Evolutionary conservation across 192 early-diverging fungal species (phyloP).

Genomic region (Coemansia sp.): DNA sequence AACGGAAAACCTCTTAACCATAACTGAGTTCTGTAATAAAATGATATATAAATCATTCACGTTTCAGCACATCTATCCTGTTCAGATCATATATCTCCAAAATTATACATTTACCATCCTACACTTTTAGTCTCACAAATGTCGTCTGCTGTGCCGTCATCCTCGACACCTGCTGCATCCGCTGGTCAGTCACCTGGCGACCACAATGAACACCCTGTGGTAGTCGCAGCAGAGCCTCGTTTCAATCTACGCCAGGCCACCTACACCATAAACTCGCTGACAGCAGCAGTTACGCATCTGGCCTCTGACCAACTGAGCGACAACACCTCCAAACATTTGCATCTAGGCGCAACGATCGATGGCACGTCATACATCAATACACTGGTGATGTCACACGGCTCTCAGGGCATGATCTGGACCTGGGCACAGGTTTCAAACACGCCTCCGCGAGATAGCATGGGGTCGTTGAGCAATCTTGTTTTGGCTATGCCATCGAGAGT

Average conservation of each 20-base stretch:
- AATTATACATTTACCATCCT: no score
- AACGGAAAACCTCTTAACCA: no score
- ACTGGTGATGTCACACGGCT: constrained; percentile 33
- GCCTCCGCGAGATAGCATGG: background rate
- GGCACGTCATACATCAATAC: constrained; percentile 35
- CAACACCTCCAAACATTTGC: background rate
- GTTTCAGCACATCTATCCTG: no score
- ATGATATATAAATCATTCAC: no score
- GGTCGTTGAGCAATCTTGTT: constrained; percentile 35
- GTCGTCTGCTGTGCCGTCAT: no score
- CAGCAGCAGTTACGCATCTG: constrained; percentile 15
- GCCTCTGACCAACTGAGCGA: background rate
- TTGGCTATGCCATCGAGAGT: constrained; percentile 40
- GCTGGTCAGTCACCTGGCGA: background rate
- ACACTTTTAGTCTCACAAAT: no score
- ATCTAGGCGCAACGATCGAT: constrained; percentile 3
- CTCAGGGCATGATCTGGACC: constrained; percentile 45
- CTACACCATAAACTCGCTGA: constrained; percentile 36
- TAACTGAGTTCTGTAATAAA: no score
- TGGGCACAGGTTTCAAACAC: constrained; percentile 41
- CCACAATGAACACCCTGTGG: constrained; percentile 11
- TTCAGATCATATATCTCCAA: no score
- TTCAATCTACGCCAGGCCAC: constrained; percentile 31
- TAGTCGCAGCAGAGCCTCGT: constrained; percentile 33
- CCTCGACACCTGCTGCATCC: no score